Percentiles rank a stretch among this genome's conserved stretches.
phyloP scores from a whole-genome alignment of 352 stramenopile species.

The Peronosclerospora sorghi region DNA sequence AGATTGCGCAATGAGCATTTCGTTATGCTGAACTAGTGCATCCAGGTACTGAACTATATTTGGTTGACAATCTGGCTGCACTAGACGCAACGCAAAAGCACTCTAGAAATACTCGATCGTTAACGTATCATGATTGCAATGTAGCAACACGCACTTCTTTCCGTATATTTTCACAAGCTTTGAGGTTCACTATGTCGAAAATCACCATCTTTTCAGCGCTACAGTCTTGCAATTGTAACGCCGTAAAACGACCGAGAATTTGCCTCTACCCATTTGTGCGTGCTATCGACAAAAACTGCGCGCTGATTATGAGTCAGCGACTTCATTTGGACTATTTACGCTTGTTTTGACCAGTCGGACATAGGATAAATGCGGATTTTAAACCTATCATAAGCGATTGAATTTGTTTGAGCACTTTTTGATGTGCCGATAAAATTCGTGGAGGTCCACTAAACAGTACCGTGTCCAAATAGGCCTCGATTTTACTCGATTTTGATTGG shows the following conservation, averaged over 20 bases:
- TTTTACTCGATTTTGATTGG: no score
- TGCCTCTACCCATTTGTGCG: slow-evolving; percentile 87
- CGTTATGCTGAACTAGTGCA: slow-evolving; percentile 82
- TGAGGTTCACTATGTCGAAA: slow-evolving; percentile 86
- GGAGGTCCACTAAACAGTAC: no score
- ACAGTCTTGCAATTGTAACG: slow-evolving; percentile 55
- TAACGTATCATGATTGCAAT: background rate
- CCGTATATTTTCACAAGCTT: slow-evolving; percentile 85
- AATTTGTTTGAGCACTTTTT: no score
- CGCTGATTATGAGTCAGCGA: slow-evolving; percentile 62
- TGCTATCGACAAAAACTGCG: slow-evolving; percentile 47
- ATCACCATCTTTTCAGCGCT: slow-evolving; percentile 91
- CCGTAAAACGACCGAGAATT: slow-evolving; percentile 89
- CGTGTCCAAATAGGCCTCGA: no score
- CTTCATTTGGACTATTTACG: slow-evolving; percentile 38
- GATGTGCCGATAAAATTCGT: slow-evolving; percentile 12
- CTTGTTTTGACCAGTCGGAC: slow-evolving; percentile 10
- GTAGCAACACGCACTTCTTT: slow-evolving; percentile 39
- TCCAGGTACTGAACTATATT: slow-evolving; percentile 92
- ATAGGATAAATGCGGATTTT: background rate
- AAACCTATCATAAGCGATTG: slow-evolving; percentile 11
- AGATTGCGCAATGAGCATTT: slow-evolving; percentile 91
- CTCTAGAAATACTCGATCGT: slow-evolving; percentile 1
- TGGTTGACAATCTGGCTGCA: slow-evolving; percentile 81
- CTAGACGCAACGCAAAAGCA: slow-evolving; percentile 47